phyloP scores from a whole-genome alignment of 148 eudicot genomes.

The Spergularia bocconei region DNA sequence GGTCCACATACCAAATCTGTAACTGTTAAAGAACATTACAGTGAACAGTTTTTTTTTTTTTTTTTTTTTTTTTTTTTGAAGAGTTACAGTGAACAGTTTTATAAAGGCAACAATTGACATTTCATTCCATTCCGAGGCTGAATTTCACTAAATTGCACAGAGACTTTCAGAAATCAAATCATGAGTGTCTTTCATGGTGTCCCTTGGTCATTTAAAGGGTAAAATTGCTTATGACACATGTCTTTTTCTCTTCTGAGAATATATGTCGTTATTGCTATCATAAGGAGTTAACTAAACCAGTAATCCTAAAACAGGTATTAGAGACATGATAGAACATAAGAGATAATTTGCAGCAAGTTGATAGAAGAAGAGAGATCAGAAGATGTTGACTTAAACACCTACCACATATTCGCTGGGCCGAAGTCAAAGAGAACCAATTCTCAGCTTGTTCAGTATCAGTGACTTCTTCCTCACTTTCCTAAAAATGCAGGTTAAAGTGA shows the following conservation, averaged over 20 bases:
- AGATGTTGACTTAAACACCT: slow-evolving; percentile 22
- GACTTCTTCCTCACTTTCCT: slow-evolving; percentile 99
- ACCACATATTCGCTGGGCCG: slow-evolving; percentile 98
- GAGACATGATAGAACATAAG: background rate
- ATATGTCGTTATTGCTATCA: background rate
- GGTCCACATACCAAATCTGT: too few relatives aligned
- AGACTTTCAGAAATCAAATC: background rate
- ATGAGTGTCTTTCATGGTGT: background rate
- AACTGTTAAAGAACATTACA: too few relatives aligned
- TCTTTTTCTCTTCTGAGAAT: slow-evolving; percentile 1
- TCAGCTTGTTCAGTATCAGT: slow-evolving; percentile 99
- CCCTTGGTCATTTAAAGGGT: background rate
- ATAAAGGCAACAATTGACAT: too few relatives aligned
- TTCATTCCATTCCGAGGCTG: too few relatives aligned
- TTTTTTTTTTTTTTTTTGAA: too few relatives aligned
- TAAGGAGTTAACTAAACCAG: background rate
- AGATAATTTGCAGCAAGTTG: background rate
- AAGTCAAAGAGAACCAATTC: slow-evolving; percentile 98
- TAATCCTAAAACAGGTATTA: background rate
- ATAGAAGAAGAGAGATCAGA: background rate
- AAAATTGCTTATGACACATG: background rate
- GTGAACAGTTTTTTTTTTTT: too few relatives aligned
- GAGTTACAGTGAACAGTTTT: too few relatives aligned
- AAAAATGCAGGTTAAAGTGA: slow-evolving; percentile 15
- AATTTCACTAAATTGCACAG: too few relatives aligned